A percentile compares a stretch with the other conserved stretches of the same genome.
Evolutionary conservation across 331 rosid genomes (phyloP).

Genomic region (Erythrophleum ivorense): DNA sequence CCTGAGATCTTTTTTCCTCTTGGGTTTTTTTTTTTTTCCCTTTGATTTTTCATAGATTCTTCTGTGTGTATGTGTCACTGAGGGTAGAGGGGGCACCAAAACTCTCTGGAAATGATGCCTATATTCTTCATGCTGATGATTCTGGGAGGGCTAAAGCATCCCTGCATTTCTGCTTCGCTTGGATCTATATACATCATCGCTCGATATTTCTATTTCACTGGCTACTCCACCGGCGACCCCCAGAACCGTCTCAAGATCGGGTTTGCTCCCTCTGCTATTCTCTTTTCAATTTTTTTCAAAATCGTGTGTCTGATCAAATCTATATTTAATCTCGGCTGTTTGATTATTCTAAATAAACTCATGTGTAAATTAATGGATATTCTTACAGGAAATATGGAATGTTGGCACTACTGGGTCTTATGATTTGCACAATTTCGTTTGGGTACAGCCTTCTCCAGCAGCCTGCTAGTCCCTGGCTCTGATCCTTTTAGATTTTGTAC

Average conservation of each 20-base stretch:
- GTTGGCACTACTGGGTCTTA: constrained; percentile 55
- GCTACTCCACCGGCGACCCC: constrained; percentile 80
- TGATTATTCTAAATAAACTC: constrained; percentile 2
- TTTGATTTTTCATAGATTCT: neutral
- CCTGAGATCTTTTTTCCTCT: neutral
- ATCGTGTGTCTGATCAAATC: neutral
- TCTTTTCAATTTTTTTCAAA: neutral
- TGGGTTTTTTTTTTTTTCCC: neutral
- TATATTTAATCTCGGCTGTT: neutral
- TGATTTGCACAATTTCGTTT: constrained; percentile 58
- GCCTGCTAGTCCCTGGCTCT: constrained; percentile 41
- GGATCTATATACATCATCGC: constrained; percentile 55
- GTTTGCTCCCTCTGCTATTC: constrained; percentile 40
- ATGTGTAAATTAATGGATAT: constrained; percentile 19
- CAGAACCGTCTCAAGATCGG: constrained; percentile 68
- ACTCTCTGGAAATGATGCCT: constrained; percentile 75
- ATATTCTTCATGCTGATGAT: constrained; percentile 61
- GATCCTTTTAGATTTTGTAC: neutral
- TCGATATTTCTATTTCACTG: constrained; percentile 79
- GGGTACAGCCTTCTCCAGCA: constrained; percentile 47
- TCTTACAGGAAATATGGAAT: constrained; percentile 51
- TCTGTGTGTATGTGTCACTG: neutral
- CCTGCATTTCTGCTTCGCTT: constrained; percentile 49
- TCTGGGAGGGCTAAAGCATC: constrained; percentile 79
- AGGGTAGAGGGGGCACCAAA: constrained; percentile 86